Base-by-base conservation (phyloP, 805 yeast genomes). In the Wickerhamiella siamensis region DNA sequence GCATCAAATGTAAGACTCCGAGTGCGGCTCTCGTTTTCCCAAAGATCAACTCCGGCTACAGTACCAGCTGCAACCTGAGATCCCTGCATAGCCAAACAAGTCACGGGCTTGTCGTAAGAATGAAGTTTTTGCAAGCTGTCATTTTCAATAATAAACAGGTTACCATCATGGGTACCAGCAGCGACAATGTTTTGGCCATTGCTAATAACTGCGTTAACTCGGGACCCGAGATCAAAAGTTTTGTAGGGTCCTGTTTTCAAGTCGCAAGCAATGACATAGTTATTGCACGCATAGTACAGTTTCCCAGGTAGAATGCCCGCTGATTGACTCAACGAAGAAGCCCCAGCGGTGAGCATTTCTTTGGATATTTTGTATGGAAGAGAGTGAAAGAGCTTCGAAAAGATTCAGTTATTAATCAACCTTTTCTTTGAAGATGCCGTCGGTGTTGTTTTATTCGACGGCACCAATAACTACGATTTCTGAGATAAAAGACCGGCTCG, bases 401-500 rank as follows among this genome's bases (percentile, higher is more conserved):
- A 24, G 12, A 8, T 24, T 24, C 29, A 24, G 29, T 8, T 6
- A 24, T 24, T 24, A 24, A 8, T 24, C 29, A 24, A 8, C 29
- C 29, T 24, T n/a, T n/a, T n/a, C n/a, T n/a, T n/a, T n/a, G n/a
- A n/a, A n/a, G 19, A 34, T 34, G 37, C 37, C 37, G 17, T 34
- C 37, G 27, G 26, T 36, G 12, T 24, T 36, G 20, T 16, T 36
- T 15, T 48, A 49, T 37, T 34, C 49, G 19, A 33, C 26, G 22
- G 49, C 46, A 38, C 51, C 53, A 10, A 42, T 53, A 9, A 49
- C 64, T 14, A 70, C 80, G 4, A 79, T 82, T 26, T 65, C 81
- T 0, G 70, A 72, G 35, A 72, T 80, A 51, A 86, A 80, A 54
- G 93, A 83, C 56, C 69, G 71, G 43, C 67, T 83, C 14, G 70